These are phyloP conservation scores for Penicillium mononematosum DNA, from an alignment of 495 filamentous ascomycete genomes.

Conservation along the genomic window DNA sequence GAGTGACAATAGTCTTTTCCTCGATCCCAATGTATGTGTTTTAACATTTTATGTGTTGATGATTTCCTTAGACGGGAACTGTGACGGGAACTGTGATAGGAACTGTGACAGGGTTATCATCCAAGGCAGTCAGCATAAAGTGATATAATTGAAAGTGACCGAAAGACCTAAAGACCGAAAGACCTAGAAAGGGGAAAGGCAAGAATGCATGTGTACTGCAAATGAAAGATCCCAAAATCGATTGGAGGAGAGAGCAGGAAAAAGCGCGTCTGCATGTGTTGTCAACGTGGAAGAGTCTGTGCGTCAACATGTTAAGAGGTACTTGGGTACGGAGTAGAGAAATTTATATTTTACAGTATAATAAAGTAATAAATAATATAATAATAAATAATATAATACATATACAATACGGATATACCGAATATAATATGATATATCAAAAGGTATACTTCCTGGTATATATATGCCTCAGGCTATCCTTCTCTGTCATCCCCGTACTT, in stretches of 20 bases:
- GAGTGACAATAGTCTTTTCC: background rate
- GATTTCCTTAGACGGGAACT: background rate
- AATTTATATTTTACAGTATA: no score
- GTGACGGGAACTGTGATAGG: background rate
- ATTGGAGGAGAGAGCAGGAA: conserved; percentile 6
- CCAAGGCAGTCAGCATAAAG: background rate
- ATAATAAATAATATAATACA: background rate
- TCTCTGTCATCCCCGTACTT: background rate
- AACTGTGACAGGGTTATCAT: background rate
- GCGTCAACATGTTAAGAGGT: background rate
- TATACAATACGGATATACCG: no score
- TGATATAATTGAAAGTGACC: background rate
- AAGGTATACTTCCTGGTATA: no score
- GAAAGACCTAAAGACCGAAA: background rate
- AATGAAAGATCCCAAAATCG: conserved; percentile 1
- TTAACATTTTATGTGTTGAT: no score
- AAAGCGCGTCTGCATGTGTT: conserved; percentile 14
- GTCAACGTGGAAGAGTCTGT: conserved; percentile 10
- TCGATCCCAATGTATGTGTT: background rate
- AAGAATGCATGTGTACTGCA: background rate
- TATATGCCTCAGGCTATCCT: background rate
- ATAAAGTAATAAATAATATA: no score
- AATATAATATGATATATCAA: no score
- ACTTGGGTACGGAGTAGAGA: no score
- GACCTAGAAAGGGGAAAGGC: background rate